Base-by-base conservation (phyloP, 2,329 filamentous ascomycete species). In the Immersiporthe knoxdaviesiana region DNA sequence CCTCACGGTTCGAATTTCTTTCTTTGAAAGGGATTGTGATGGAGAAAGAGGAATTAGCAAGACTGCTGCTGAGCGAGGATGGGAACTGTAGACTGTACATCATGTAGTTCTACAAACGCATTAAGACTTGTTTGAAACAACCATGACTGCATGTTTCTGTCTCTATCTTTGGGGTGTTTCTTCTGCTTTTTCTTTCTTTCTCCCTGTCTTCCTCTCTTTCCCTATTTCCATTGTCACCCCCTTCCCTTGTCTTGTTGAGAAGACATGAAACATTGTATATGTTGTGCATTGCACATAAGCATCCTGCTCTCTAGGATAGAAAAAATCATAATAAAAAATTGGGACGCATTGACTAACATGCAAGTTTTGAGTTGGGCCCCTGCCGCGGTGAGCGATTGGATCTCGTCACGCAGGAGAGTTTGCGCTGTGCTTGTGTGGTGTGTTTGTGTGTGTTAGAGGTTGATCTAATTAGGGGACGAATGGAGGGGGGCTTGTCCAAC, bases 41-140 rank as follows among this genome's bases (percentile, higher is more conserved):
- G 50, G 27, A 35, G 35, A 35, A 24, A 35, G 39, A 18, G 16
- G 24, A 32, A 35, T 5, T 2, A 32, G 24, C 59, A 37, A n/a
- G n/a, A n/a, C n/a, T n/a, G 8, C 27, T 32, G 6, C 27, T 32
- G 21, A 54, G 10, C 2, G 35, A 14, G 35, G 35, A 35, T n/a
- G 39, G 44, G 21, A 54, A 4, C 11, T 52, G 65, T 66, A 66
- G 65, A 66, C 65, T 66, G 65, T 66, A 66, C 35, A 66, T 27
- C 44, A 66, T 66, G 30, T 66, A 47, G 30, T 50, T 66, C 65
- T 66, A 66, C 65, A 66, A 66, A 66, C 27, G 65, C 56, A 61
- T 66, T 47, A 30, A 30, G 5, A 1, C 12, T 37, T 39, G 24
- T 66, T 47, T 1, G 18, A 66, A 24, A 59, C 14, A 24, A 47